Evolutionary conservation across 495 filamentous ascomycete genomes (phyloP), one percentile per base, ranked within the genome.

Genomic region (Penicillium salamii): DNA sequence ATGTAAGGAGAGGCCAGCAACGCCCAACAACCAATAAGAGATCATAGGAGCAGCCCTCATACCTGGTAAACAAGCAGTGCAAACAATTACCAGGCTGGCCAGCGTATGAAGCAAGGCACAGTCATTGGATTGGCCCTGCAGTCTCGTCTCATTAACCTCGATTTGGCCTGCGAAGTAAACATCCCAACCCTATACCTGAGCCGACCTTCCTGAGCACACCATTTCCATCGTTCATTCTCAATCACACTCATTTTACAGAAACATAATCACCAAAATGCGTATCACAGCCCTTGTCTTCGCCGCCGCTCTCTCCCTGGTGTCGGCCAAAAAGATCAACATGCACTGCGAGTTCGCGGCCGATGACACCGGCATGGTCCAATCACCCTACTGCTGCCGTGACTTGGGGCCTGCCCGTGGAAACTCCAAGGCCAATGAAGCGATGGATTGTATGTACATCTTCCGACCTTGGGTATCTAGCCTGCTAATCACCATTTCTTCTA

Each of bases 381-480:
- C 54, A 17, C 59, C 69, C 12, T 75, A 59, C 57, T 75, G 71
- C 57, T 75, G 71, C 45, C 64, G 66, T 28, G 55, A 58, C 18
- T 45, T 66, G 46, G 29, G 28, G 9, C 42, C 59, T 3, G 55
- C 58, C 11, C 24, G 37, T 41, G 29, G 59, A 53, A 61, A 64
- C n/a, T 33, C 58, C 13, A 51, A 63, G 40, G 54, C 54, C 8
- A 66, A 65, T 34, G 56, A 62, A 44, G 65, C 63, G 11, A 13
- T 42, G 28, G 52, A 67, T 42, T 70, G 69, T 70, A 59, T 23
- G 65, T 58, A 42, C 14, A 15, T 40, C 28, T 26, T 1, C 19
- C 1, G 13, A 37, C 12, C 8, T 11, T 34, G 13, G 11, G n/a
- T 14, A 3, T 2, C 28, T 5, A 13, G 18, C 19, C 18, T 11